Conservation (phyloP, 306 rosid genomes). For the Bauhinia variegata region DNA sequence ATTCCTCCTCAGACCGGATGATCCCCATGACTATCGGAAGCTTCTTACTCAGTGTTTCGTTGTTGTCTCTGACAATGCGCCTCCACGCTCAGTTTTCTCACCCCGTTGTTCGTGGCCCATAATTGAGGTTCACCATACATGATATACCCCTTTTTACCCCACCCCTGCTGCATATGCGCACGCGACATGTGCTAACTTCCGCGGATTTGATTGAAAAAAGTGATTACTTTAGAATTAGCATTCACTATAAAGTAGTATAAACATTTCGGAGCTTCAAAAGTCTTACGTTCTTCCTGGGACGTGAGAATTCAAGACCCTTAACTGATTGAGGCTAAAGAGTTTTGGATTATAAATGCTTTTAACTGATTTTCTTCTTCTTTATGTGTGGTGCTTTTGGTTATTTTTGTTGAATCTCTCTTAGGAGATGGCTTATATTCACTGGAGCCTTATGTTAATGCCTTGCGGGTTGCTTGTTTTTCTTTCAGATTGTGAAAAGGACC, state of each 20-base stretch:
- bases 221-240: neutral
- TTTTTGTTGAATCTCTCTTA: neutral
- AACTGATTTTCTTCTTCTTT: neutral
- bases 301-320: neutral
- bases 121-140: constrained; percentile 44
- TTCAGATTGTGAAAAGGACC: constrained; percentile 62
- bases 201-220: neutral
- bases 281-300: neutral
- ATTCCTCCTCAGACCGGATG: constrained; percentile 59
- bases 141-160: neutral
- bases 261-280: too few relatives aligned
- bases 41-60: constrained; percentile 54
- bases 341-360: neutral
- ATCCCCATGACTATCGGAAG: constrained; percentile 54
- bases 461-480: constrained; percentile 10
- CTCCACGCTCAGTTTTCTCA: constrained; percentile 27
- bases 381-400: too few relatives aligned
- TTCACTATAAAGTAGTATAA: neutral
- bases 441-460: constrained; percentile 6
- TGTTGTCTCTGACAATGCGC: constrained; percentile 53
- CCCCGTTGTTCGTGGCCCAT: constrained; percentile 52
- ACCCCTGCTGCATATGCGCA: neutral
- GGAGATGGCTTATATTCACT: neutral
- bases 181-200: neutral
- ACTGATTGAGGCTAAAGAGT: neutral